Evolutionary conservation across 495 filamentous ascomycete species (phyloP).

Genomic region (Xylaria bambusicola): DNA sequence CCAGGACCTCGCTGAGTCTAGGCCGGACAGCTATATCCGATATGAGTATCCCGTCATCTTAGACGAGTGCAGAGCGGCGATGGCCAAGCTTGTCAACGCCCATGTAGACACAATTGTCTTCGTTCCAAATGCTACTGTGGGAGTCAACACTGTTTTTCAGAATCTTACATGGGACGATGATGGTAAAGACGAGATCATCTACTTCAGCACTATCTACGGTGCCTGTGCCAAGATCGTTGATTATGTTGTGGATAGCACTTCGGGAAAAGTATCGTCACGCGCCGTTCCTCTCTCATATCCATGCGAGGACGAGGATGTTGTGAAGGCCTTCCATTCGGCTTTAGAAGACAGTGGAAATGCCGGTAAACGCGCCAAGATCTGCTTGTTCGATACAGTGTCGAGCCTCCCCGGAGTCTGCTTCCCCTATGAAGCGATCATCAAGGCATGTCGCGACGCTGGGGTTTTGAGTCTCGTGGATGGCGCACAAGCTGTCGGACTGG

Average conservation of each 20-base stretch:
- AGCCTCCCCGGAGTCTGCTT: conserved; percentile 71
- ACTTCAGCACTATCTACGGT: conserved; percentile 76
- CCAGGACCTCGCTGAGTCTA: conserved; percentile 61
- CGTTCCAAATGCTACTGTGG: conserved; percentile 77
- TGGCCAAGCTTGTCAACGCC: conserved; percentile 65
- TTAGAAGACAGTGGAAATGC: conserved; percentile 42
- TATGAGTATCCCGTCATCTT: conserved; percentile 60
- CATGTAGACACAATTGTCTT: conserved; percentile 68
- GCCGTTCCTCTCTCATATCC: conserved; percentile 54
- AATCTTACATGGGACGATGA: conserved; percentile 57
- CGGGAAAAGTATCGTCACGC: conserved; percentile 33
- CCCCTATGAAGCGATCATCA: conserved; percentile 68
- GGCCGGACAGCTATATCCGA: conserved; percentile 73
- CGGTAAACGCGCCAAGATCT: conserved; percentile 51
- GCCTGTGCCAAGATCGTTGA: conserved; percentile 69
- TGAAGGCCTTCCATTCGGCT: conserved; percentile 47
- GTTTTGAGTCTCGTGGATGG: conserved; percentile 65
- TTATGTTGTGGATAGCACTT: conserved; percentile 63
- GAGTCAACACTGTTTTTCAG: conserved; percentile 69
- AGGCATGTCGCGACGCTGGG: conserved; percentile 59
- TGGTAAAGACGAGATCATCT: conserved; percentile 62
- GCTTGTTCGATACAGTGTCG: conserved; percentile 75
- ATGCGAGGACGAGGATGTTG: conserved; percentile 56
- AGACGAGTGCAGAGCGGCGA: conserved; percentile 60
- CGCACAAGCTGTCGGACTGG: conserved; percentile 74